A percentile compares a stretch with the other conserved stretches of the same genome.
These are phyloP conservation scores for Drechslera avenae DNA, from an alignment of 2,329 filamentous ascomycete species.

Conservation along the genomic window DNA sequence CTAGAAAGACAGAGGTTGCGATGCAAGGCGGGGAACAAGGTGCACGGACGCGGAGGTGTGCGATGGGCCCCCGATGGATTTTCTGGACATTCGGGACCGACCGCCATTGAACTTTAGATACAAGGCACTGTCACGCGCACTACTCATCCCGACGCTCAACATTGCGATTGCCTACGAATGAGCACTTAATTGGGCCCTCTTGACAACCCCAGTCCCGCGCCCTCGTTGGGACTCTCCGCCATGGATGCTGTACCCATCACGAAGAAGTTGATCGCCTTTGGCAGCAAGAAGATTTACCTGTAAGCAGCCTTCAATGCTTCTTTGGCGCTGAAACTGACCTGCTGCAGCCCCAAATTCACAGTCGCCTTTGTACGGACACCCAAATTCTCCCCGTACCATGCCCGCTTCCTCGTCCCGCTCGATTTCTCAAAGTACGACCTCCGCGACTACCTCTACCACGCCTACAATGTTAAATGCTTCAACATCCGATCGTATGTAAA, in stretches of 20 bases:
- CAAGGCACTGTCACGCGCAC: slow-evolving; percentile 6
- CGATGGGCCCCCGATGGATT: slow-evolving; percentile 19
- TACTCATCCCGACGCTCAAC: background rate
- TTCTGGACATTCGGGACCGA: slow-evolving; percentile 18
- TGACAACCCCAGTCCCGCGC: no score
- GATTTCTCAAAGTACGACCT: slow-evolving; percentile 96
- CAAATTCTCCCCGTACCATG: slow-evolving; percentile 75
- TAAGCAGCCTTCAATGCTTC: slow-evolving; percentile 31
- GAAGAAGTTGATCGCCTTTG: slow-evolving; percentile 45
- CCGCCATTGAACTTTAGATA: slow-evolving; percentile 1
- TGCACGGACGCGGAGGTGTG: slow-evolving; percentile 16
- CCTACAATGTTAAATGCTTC: slow-evolving; percentile 73
- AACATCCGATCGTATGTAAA: slow-evolving; percentile 80
- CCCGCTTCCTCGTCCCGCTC: slow-evolving; percentile 88
- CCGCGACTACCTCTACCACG: slow-evolving; percentile 89
- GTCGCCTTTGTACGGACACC: slow-evolving; percentile 78
- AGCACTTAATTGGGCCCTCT: background rate
- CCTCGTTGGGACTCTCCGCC: slow-evolving; percentile 1
- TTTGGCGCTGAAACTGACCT: slow-evolving; percentile 11
- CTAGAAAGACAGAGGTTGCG: background rate
- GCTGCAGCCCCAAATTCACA: slow-evolving; percentile 74
- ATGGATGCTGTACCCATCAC: slow-evolving; percentile 41
- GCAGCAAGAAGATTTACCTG: slow-evolving; percentile 56
- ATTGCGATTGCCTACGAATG: no score
- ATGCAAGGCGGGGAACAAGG: background rate